These are phyloP conservation scores for Phaseolus lunatus DNA, from an alignment of 306 rosid genomes.

Conservation along the genomic window DNA sequence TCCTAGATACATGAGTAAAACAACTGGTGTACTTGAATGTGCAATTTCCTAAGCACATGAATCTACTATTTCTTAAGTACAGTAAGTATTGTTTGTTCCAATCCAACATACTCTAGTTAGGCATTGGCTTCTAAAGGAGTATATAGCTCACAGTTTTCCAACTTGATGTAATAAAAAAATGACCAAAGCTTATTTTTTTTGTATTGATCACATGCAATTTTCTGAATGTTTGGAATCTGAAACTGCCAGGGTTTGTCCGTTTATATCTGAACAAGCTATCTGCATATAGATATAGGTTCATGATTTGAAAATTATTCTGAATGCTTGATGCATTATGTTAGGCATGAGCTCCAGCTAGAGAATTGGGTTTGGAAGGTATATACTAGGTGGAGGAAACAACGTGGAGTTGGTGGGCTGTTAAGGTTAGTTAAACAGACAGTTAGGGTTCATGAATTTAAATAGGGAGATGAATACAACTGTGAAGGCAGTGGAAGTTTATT, in stretches of 20 bases:
- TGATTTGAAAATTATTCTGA: neutral
- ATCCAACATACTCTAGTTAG: neutral
- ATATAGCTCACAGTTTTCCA: slow-evolving; percentile 7
- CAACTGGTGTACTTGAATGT: neutral
- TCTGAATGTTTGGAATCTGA: slow-evolving; percentile 7
- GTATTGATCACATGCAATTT: neutral
- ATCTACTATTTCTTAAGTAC: neutral
- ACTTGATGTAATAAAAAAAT: slow-evolving; percentile 9
- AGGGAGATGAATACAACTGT: neutral
- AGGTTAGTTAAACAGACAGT: neutral
- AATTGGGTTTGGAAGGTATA: neutral
- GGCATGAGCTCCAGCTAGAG: neutral
- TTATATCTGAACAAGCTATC: neutral
- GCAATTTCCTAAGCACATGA: neutral
- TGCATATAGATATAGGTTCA: neutral
- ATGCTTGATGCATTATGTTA: neutral
- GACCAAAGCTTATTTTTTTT: neutral
- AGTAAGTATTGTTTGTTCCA: neutral
- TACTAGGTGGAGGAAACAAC: neutral
- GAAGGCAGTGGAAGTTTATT: neutral
- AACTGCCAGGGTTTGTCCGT: slow-evolving; percentile 6
- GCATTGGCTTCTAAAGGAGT: slow-evolving; percentile 8
- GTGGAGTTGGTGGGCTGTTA: neutral
- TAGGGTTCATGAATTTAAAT: neutral
- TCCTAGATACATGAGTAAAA: neutral